phyloP scores from a whole-genome alignment of 2,329 filamentous ascomycete genomes.

The Fusarium sp. region DNA sequence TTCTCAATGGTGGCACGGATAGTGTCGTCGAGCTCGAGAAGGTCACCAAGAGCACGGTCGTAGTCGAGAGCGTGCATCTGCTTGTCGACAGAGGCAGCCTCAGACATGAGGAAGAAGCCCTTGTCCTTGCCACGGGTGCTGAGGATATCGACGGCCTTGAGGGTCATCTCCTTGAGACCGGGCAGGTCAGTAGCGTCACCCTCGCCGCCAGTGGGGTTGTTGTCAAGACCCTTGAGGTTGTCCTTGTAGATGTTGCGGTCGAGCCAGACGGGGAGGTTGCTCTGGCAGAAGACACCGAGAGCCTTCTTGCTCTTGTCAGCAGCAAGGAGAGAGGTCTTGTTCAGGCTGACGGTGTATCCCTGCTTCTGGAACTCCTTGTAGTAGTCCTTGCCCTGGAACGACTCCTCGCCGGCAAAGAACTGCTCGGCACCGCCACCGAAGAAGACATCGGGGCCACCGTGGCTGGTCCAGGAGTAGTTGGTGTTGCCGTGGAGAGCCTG shows the following conservation, averaged over 20 bases:
- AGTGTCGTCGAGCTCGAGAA: constrained; percentile 88
- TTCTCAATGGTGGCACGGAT: constrained; percentile 79
- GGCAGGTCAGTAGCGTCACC: constrained; percentile 78
- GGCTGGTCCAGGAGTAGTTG: constrained; percentile 85
- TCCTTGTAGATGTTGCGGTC: constrained; percentile 84
- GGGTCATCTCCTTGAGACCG: constrained; percentile 88
- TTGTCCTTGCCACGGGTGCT: constrained; percentile 72
- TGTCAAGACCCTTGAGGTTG: constrained; percentile 74
- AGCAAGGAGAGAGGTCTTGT: constrained; percentile 76
- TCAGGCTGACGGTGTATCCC: constrained; percentile 78
- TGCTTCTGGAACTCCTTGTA: constrained; percentile 80
- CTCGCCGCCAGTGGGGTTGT: constrained; percentile 75
- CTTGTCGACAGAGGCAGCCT: constrained; percentile 89
- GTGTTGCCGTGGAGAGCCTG: constrained; percentile 79
- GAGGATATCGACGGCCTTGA: constrained; percentile 88
- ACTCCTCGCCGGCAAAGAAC: constrained; percentile 74
- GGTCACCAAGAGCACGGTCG: constrained; percentile 84
- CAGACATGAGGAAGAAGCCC: constrained; percentile 90
- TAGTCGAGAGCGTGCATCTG: constrained; percentile 91
- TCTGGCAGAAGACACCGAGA: constrained; percentile 81
- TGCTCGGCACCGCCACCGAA: constrained; percentile 87
- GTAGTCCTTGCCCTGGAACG: constrained; percentile 80
- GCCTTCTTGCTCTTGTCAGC: constrained; percentile 70
- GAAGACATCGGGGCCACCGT: constrained; percentile 80
- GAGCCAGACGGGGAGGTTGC: constrained; percentile 85